Base-by-base conservation (phyloP, 163 green algal species). In the Botryococcus braunii region DNA sequence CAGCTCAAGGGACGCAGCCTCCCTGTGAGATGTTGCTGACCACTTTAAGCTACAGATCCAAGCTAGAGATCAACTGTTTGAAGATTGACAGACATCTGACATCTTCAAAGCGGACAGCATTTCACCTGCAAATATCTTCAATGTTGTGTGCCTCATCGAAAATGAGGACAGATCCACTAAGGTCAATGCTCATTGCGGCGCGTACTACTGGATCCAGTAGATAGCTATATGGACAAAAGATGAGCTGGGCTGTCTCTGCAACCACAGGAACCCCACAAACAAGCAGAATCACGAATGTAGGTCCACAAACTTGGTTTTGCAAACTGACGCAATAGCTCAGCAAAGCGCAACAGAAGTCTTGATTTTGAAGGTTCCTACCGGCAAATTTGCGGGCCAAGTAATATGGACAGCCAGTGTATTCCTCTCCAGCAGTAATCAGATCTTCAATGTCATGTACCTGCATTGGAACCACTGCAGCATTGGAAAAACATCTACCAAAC, bases 141-240 rank as follows among this genome's bases (percentile, higher is more conserved):
- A 99, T 87, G 80, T 98, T 98, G 83, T 98, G 94, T 2, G 89
- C 94, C 81, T 98, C 94, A 71, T 99, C 94, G 39, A 98, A 91
- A 43, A 98, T 95, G 35, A 99, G 73, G 6, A 97, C 83, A 25
- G 81, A 68, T 65, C 83, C 80, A 7, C 75, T 60, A 66, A 91
- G 78, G 32, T 89, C 66, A 36, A 93, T 71, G 21, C 77, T 49
- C 74, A 92, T 83, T 31, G 85, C 69, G 9, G 66, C 32, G 13
- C 85, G 74, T 43, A 94, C 79, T 31, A 86, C 75, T 0, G 86
- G 82, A 65, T 89, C 83, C 25, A 97, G 68, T 7, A 99, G 77
- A 81, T 98, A 98, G 71, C 91, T 95, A 83, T 99, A 98, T 0
- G 94, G 94, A 65, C 92, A 85, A 79, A 98, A 95, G 23, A 97